Conservation (phyloP, 2,329 filamentous ascomycete genomes). For the Talaromyces marneffei region DNA sequence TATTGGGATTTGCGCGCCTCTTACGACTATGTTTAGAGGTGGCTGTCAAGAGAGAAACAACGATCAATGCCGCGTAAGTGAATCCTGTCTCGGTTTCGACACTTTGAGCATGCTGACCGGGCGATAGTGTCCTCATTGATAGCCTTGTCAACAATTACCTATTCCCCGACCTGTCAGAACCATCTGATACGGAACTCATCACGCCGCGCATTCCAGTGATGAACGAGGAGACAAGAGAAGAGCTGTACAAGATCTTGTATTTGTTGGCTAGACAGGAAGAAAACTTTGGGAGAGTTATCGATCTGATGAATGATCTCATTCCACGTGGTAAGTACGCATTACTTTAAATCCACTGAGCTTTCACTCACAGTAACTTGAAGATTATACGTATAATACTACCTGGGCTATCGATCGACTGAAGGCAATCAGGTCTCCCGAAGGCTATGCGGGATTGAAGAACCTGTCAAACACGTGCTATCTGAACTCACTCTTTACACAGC, state of each 20-base stretch:
- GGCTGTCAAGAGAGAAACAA: slow-evolving; percentile 28
- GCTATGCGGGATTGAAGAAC: slow-evolving; percentile 86
- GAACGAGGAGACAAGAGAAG: slow-evolving; percentile 50
- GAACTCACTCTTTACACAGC: slow-evolving; percentile 87
- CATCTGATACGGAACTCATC: slow-evolving; percentile 23
- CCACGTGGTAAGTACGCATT: slow-evolving; percentile 38
- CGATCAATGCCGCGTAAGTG: slow-evolving; percentile 32
- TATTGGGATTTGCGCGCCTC: slow-evolving; percentile 40
- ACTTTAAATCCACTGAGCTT: neutral
- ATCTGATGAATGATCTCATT: slow-evolving; percentile 47
- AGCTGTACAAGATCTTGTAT: slow-evolving; percentile 57
- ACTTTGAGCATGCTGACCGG: neutral
- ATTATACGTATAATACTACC: slow-evolving; percentile 57
- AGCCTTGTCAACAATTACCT: slow-evolving; percentile 59
- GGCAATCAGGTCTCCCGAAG: slow-evolving; percentile 67
- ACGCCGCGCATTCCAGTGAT: slow-evolving; percentile 45
- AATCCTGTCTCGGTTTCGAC: neutral
- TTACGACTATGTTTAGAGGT: slow-evolving; percentile 39
- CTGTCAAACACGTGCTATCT: slow-evolving; percentile 95
- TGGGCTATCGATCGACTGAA: slow-evolving; percentile 60
- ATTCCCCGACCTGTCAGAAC: slow-evolving; percentile 52
- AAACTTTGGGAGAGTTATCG: slow-evolving; percentile 50
- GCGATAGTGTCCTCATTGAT: slow-evolving; percentile 39
- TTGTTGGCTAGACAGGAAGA: slow-evolving; percentile 48
- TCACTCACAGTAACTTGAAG: slow-evolving; percentile 22